Percentiles rank a stretch among this genome's conserved stretches.
These are phyloP conservation scores for Berberis thunbergii DNA, from an alignment of 164 flowering plant genomes.

Conservation along the genomic window DNA sequence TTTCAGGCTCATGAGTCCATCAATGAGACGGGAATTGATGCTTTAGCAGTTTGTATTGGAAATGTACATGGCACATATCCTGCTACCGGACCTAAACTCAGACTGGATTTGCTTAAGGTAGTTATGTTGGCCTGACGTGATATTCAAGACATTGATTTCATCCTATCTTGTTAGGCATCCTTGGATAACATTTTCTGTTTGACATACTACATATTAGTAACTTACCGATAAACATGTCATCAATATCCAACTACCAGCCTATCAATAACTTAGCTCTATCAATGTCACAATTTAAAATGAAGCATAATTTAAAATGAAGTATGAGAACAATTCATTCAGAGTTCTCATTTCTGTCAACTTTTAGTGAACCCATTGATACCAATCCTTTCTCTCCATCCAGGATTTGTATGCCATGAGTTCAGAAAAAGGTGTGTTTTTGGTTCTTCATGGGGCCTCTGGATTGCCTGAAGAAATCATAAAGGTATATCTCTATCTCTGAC, in stretches of 20 bases:
- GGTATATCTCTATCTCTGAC: conserved; percentile 31
- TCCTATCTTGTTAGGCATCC: too few species aligned
- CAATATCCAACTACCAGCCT: too few species aligned
- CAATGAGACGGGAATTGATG: conserved; percentile 79
- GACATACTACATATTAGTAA: too few species aligned
- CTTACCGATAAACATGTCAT: too few species aligned
- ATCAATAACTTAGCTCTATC: too few species aligned
- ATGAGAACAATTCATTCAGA: background rate
- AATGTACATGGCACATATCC: conserved; percentile 99
- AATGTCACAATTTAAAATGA: too few species aligned
- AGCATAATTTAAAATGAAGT: too few species aligned
- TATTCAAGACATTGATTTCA: background rate
- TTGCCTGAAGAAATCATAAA: conserved; percentile 59
- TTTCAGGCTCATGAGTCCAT: conserved; percentile 87
- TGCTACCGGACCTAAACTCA: conserved; percentile 78
- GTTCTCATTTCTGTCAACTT: background rate
- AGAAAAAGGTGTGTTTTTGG: conserved; percentile 68
- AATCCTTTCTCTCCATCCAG: conserved; percentile 26
- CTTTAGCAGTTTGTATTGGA: conserved; percentile 97
- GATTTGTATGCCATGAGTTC: conserved; percentile 51
- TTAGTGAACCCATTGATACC: background rate
- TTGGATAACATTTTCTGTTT: too few species aligned
- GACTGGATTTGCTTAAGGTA: conserved; percentile 93
- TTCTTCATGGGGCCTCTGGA: conserved; percentile 99
- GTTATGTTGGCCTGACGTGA: conserved; percentile 1